A percentile compares a stretch with the other conserved stretches of the same genome.
phyloP scores from a whole-genome alignment of 768 basidiomycete genomes.

The Pisolithus albus region DNA sequence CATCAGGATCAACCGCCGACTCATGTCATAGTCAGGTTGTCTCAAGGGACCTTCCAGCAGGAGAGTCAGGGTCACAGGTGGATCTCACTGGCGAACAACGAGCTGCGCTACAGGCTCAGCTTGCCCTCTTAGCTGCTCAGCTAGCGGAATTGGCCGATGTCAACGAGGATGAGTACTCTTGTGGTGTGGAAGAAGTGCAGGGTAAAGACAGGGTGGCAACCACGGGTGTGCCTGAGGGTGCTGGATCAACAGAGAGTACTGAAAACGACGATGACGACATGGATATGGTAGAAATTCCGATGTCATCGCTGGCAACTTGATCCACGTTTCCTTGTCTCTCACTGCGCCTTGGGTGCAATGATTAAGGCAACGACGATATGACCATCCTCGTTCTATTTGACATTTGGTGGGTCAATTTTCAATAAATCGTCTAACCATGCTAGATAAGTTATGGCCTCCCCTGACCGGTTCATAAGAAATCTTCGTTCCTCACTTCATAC shows the following conservation, averaged over 20 bases:
- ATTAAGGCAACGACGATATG: too few species aligned
- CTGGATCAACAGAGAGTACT: slow-evolving; percentile 5
- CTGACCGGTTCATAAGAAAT: too few species aligned
- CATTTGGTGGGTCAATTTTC: too few species aligned
- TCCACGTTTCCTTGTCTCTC: not conserved
- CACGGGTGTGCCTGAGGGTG: not conserved
- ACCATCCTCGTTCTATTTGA: too few species aligned
- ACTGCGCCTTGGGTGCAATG: not conserved
- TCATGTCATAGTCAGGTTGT: slow-evolving; percentile 2
- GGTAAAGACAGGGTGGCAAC: not conserved
- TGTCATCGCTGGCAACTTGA: slow-evolving; percentile 13
- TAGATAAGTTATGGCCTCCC: too few species aligned
- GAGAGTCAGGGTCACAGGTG: slow-evolving; percentile 8
- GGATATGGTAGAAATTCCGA: slow-evolving; percentile 26
- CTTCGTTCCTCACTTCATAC: too few species aligned
- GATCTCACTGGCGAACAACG: slow-evolving; percentile 40
- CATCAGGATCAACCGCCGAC: not conserved
- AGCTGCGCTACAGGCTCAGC: slow-evolving; percentile 65
- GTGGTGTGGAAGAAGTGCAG: slow-evolving; percentile 16
- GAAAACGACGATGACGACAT: slow-evolving; percentile 14
- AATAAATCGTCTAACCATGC: too few species aligned
- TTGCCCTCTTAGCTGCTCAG: slow-evolving; percentile 68
- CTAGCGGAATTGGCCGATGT: slow-evolving; percentile 57
- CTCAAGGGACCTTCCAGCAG: not conserved
- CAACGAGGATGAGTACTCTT: slow-evolving; percentile 24